Evolutionary conservation across 768 basidiomycete genomes (phyloP), one percentile per base, ranked within the genome.

Genomic region (Tulasnella sp.): DNA sequence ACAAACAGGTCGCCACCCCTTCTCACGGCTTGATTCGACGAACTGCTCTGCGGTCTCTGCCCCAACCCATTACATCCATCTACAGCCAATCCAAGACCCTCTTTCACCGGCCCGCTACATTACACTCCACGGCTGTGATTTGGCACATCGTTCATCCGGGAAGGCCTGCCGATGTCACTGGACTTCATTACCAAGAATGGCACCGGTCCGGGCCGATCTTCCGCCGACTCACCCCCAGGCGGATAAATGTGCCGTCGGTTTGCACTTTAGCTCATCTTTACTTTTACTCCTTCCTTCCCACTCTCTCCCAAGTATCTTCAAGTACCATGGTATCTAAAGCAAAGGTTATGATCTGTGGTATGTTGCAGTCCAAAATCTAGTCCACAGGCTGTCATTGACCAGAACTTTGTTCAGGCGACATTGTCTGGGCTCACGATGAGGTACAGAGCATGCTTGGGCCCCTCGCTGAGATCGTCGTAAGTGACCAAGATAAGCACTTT

Each of bases 381-480:
- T 7, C 12, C 31, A 56, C 12, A n/a, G 38, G 38, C 76, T 78
- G 12, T 4, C 34, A 46, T 80, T 58, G 31, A 38, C 27, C 34
- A 36, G 40, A 6, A 68, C 19, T 77, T 38, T 12, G 42, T 44
- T 78, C 56, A 94, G 94, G 91, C 76, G 85, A 90, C 80, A 89
- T 96, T 79, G 88, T 92, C 40, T 96, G 94, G 94, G 94, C 95
- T 0, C 90, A 93, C 80, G 88, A 93, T 36, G 93, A 96, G 79
- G 87, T 91, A 76, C 86, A 91, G 78, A 85, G 88, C 48, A 87
- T 94, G 80, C 89, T 96, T 48, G 88, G 88, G 0, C 87, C 88
- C 76, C 89, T 94, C 79, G 91, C 94, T 42, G 91, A 95, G 75
- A 87, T 96, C 40, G 87, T 95, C 74, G 96, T 96, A 84, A 83